Conservation (phyloP, 331 rosid species). For the Malus hybrid region DNA sequence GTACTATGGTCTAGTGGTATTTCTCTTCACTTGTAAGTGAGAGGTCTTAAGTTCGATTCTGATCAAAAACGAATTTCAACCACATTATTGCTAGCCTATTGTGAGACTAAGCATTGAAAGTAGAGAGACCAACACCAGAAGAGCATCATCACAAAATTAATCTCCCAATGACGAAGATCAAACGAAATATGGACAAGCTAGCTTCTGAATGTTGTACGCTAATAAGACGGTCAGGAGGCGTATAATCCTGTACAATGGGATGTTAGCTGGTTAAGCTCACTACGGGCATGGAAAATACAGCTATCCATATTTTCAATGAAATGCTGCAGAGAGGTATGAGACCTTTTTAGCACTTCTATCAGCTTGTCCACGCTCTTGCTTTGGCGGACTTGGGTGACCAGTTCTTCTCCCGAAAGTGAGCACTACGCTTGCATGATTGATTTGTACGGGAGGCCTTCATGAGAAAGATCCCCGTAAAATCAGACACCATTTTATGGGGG, state of each 20-base stretch:
- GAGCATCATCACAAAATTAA: too few species aligned
- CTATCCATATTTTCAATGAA: conserved; percentile 47
- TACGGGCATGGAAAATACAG: conserved; percentile 53
- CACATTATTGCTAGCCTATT: too few species aligned
- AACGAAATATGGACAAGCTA: too few species aligned
- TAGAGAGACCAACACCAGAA: too few species aligned
- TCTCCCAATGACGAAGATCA: too few species aligned
- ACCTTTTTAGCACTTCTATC: conserved; percentile 71
- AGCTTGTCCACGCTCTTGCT: conserved; percentile 61
- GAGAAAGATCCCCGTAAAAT: conserved; percentile 40
- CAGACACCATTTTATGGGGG: conserved; percentile 59
- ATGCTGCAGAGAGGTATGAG: conserved; percentile 38
- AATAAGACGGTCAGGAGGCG: too few species aligned
- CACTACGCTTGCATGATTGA: conserved; percentile 84
- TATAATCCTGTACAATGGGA: conserved; percentile 46
- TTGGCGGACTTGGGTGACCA: conserved; percentile 52
- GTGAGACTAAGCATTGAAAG: too few species aligned
- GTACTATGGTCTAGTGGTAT: too few species aligned
- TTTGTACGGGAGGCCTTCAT: conserved; percentile 68
- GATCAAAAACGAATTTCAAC: rapidly evolving
- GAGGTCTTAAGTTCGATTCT: too few species aligned
- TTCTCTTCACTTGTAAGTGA: too few species aligned
- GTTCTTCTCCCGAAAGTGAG: conserved; percentile 45
- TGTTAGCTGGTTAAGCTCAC: conserved; percentile 74
- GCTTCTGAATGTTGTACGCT: too few species aligned